Evolutionary conservation across 345 rosid genomes (phyloP).

Genomic region (Heritiera fomes): DNA sequence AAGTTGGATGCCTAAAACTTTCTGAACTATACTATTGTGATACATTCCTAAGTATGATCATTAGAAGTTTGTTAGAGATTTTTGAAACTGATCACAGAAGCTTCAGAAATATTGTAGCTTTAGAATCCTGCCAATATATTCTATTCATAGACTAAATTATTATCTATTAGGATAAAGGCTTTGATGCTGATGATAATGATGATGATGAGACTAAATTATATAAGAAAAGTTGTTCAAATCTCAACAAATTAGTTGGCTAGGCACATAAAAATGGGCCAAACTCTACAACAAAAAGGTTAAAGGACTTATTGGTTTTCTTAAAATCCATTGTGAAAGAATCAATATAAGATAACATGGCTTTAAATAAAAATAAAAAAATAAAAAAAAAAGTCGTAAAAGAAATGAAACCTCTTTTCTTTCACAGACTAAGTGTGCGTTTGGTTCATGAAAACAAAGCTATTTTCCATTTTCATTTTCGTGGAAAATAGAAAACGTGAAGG

Average conservation of each 20-base stretch:
- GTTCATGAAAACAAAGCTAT: too few species aligned
- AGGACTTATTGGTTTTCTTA: slow-evolving; percentile 1
- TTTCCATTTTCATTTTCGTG: too few species aligned
- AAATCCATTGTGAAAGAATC: neutral
- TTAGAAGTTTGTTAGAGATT: neutral
- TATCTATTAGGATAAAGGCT: too few species aligned
- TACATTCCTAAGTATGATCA: neutral
- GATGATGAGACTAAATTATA: neutral
- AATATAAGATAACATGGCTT: slow-evolving; percentile 1
- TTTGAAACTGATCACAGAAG: neutral
- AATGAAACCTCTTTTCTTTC: neutral
- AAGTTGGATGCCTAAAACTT: neutral
- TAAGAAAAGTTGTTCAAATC: neutral
- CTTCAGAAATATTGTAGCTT: neutral
- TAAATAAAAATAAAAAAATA: too few species aligned
- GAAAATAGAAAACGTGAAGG: too few species aligned
- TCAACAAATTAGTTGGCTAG: neutral
- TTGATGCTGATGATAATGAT: too few species aligned
- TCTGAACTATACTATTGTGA: neutral
- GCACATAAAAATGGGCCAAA: neutral
- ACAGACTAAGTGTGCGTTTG: neutral
- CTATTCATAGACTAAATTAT: neutral
- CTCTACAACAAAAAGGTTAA: neutral
- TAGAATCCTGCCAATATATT: neutral
- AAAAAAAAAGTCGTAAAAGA: neutral